Base-by-base conservation (phyloP, 768 basidiomycete genomes). In the Heimioporus sp. region DNA sequence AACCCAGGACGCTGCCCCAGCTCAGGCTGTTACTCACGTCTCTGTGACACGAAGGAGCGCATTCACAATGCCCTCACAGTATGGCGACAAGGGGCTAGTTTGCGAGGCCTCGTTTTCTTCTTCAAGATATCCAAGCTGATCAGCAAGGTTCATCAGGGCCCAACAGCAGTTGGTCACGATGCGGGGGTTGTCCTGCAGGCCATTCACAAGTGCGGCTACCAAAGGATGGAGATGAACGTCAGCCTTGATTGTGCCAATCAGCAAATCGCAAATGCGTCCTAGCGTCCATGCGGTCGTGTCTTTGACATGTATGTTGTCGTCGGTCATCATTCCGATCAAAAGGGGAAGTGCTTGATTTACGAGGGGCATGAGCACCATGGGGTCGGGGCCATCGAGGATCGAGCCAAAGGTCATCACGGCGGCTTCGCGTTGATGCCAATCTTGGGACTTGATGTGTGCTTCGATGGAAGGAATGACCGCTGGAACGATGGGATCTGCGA, bases 281-380 rank as follows among this genome's bases (percentile, higher is more conserved):
- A 99, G 79, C 2, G 97, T 98, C 96, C 96, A 99, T 3, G 97
- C 95, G 24, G 92, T 92, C 2, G 94, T 96, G 68, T 98, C 97
- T 71, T 95, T 92, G 59, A 99, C 96, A 54, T 92, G 89, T 2
- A 81, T 42, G 56, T 94, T 85, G 34, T 76, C 62, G 66, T 98
- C 97, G 43, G 75, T 77, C 92, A 98, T 96, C 94, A 97, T 96
- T 59, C 86, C 85, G 65, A 98, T 93, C 43, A 99, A 80, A 37
- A 95, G 85, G 6, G 92, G 92, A 12, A 99, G 79, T 1, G 97
- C 97, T 68, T 98, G 94, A 57, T 89, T 82, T 56, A 97, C 94
- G 40, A 99, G 85, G 32, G 94, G 92, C 19, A 85, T 87, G 46
- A 99, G 82, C 24, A 93, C 86, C 32, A 73, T 69, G 11, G 93